phyloP scores from a whole-genome alignment of 108 stramenopile species.

The Seminavis robusta region DNA sequence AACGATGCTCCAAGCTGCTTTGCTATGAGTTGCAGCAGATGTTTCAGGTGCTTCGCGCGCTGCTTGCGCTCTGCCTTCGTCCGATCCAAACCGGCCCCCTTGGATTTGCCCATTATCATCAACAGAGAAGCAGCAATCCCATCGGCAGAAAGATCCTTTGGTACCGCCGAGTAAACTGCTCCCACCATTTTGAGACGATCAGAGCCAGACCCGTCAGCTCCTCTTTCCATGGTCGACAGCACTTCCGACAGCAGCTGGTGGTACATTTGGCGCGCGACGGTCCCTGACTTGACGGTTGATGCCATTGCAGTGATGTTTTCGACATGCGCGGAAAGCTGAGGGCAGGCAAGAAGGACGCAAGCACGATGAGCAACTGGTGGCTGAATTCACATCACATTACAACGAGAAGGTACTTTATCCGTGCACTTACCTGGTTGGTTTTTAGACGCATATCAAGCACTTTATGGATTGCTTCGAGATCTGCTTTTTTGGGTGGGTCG shows the following conservation, averaged over 20 bases:
- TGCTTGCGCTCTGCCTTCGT: neutral
- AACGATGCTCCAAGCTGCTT: conserved; percentile 39
- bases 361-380: too few species aligned
- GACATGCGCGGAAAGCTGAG: conserved; percentile 46
- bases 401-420: too few species aligned
- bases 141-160: conserved; percentile 29
- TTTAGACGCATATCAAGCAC: conserved; percentile 69
- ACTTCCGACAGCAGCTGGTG: conserved; percentile 38
- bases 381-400: too few species aligned
- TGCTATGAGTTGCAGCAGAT: conserved; percentile 33
- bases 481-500: conserved; percentile 62
- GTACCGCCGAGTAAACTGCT: conserved; percentile 46
- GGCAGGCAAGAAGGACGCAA: too few species aligned
- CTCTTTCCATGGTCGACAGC: conserved; percentile 12
- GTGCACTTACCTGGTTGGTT: conserved; percentile 48
- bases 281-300: conserved; percentile 35
- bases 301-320: conserved; percentile 66
- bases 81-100: conserved; percentile 1
- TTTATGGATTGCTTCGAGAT: conserved; percentile 55
- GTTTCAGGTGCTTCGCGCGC: conserved; percentile 24
- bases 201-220: conserved; percentile 1
- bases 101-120: conserved; percentile 4
- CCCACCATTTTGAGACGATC: conserved; percentile 49
- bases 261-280: conserved; percentile 59
- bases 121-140: conserved; percentile 36